A percentile compares a stretch with the other conserved stretches of the same genome.
Conservation (phyloP, 352 stramenopile genomes). For the Hyaloperonospora brassicae region DNA sequence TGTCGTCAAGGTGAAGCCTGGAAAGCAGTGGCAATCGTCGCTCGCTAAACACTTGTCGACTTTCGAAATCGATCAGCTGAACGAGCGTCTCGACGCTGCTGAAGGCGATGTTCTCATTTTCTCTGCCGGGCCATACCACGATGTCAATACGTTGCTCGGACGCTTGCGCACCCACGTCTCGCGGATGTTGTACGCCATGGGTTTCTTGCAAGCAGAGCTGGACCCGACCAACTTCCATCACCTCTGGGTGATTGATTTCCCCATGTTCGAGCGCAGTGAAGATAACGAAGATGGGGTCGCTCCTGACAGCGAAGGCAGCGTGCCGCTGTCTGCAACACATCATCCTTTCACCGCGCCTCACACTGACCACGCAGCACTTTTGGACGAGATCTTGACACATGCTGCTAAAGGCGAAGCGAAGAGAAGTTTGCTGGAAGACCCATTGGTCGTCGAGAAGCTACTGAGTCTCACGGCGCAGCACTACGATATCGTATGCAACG, state of each 20-base stretch:
- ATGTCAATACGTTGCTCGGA: constrained; percentile 51
- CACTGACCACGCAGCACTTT: constrained; percentile 33
- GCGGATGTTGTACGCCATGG: constrained; percentile 53
- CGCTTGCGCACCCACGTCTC: constrained; percentile 57
- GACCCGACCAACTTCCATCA: constrained; percentile 64
- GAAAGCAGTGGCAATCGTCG: constrained; percentile 65
- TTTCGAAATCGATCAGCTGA: constrained; percentile 42
- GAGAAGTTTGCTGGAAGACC: constrained; percentile 43
- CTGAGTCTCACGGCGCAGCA: constrained; percentile 64
- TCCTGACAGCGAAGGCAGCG: constrained; percentile 24
- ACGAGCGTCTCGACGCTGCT: constrained; percentile 38
- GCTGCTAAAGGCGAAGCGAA: constrained; percentile 10
- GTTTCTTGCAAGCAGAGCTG: constrained; percentile 52
- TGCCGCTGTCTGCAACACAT: constrained; percentile 64
- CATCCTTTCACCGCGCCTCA: constrained; percentile 81
- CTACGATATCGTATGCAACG: constrained; percentile 87
- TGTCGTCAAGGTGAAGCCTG: constrained; percentile 52
- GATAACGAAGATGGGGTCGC: constrained; percentile 34
- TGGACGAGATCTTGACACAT: constrained; percentile 44
- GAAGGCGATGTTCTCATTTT: constrained; percentile 70
- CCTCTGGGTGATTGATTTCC: constrained; percentile 83
- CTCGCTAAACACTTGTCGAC: constrained; percentile 50
- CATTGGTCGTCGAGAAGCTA: constrained; percentile 43
- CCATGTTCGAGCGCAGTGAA: constrained; percentile 77
- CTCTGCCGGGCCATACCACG: constrained; percentile 43